Evolutionary conservation across 2,329 filamentous ascomycete genomes (phyloP), one percentile per base, ranked within the genome.

Genomic region (Piedraia hortae): DNA sequence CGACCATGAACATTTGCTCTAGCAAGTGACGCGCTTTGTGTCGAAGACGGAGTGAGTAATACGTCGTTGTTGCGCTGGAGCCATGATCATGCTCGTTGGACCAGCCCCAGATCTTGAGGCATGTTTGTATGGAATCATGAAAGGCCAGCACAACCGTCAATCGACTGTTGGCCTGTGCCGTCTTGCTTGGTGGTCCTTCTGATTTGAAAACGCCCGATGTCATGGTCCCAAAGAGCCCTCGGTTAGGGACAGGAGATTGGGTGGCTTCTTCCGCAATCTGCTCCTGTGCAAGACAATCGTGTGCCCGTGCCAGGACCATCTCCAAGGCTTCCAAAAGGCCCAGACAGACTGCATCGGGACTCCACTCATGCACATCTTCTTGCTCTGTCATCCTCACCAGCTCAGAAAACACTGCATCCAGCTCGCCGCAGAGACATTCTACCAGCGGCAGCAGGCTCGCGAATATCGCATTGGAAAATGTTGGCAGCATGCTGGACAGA

Each of bases 61-160:
- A 89, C 42, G 90, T 89, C 1, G 80, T 91, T 5, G 78, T 74
- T 4, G 37, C 34, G 56, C 56, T 9, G 70, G 35, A 36, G 12
- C 82, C 14, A 59, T 56, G 39, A 38, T 89, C 72, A 24, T 70
- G 62, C 11, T 50, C 46, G 4, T 72, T 59, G 8, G 60, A 75
- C 82, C 85, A 97, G 1, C 74, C 73, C 85, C 88, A 97, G 23
- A 97, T 90, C 7, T 57, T 64, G 41, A 89, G 88, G 44, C 80
- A 90, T 21, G 89, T 73, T 12, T 77, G 65, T 26, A 93, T 75
- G 1, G 80, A 77, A 42, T 97, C 88, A 43, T 93, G 82, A 41
- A 97, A 90, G 6, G 80, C 88, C n/a, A 97, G 55, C 19, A 91
- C 56, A 10, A 97, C 82, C 0, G 85, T 93, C 11, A 97, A 55